These are phyloP conservation scores for Suhomyces prunicola DNA, from an alignment of 805 yeast species.

Conservation along the genomic window DNA sequence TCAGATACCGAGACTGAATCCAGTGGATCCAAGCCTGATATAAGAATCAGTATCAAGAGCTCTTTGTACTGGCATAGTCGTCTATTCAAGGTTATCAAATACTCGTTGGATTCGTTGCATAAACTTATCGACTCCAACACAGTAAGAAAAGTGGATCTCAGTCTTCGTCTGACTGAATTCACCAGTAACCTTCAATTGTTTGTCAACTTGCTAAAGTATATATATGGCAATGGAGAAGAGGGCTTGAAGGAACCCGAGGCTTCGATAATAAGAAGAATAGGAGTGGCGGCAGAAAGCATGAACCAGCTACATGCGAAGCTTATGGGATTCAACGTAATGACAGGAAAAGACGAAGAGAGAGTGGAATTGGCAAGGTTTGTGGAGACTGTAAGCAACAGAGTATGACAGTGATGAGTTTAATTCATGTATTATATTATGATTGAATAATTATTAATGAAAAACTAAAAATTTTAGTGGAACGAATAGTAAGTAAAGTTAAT, in stretches of 20 bases:
- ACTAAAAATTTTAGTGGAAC: not conserved
- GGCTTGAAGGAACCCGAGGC: conserved; percentile 10
- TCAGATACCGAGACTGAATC: conserved; percentile 13
- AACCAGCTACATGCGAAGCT: conserved; percentile 15
- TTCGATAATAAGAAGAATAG: conserved; percentile 7
- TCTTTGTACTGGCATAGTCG: conserved; percentile 33
- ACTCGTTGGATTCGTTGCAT: conserved; percentile 22
- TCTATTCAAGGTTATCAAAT: conserved; percentile 35
- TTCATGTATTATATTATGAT: not conserved
- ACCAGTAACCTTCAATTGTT: conserved; percentile 31
- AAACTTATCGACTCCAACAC: conserved; percentile 13
- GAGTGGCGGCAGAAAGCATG: conserved; percentile 10
- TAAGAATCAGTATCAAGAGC: conserved; percentile 18
- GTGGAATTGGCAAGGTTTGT: conserved; percentile 8
- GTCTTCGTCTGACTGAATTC: conserved; percentile 28
- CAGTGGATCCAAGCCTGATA: conserved; percentile 8
- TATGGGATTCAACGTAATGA: conserved; percentile 20
- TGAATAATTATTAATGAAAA: not conserved
- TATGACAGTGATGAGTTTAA: not conserved
- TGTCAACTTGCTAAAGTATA: conserved; percentile 30
- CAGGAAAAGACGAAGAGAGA: conserved; percentile 10
- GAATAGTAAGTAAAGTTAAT: not conserved
- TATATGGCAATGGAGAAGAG: conserved; percentile 7
- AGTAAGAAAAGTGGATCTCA: conserved; percentile 13
- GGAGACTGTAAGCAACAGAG: not conserved